phyloP scores from a whole-genome alignment of 345 rosid species.

The Citrus cavaleriei region DNA sequence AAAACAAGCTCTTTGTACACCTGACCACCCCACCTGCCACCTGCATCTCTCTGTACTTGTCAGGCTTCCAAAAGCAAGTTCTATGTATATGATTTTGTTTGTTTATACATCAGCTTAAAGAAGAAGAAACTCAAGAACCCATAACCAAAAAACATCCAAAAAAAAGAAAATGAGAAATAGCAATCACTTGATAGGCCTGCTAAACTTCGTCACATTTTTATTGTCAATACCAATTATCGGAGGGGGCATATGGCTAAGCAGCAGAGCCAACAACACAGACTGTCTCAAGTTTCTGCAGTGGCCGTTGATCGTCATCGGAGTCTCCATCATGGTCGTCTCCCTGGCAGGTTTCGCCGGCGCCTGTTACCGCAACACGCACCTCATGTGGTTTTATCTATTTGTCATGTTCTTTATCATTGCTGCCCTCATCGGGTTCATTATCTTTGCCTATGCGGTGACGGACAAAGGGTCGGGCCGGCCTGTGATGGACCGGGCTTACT shows the following conservation, averaged over 20 bases:
- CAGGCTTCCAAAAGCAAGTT: neutral
- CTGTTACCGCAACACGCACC: slow-evolving; percentile 72
- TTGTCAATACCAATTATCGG: slow-evolving; percentile 83
- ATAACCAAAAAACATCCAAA: neutral
- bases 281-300: slow-evolving; percentile 89
- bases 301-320: slow-evolving; percentile 84
- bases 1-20: neutral
- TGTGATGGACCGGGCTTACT: slow-evolving; percentile 47
- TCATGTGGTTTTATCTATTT: slow-evolving; percentile 81
- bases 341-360: slow-evolving; percentile 88
- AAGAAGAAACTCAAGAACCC: neutral
- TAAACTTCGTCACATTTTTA: slow-evolving; percentile 86
- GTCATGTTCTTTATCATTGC: slow-evolving; percentile 81
- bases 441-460: slow-evolving; percentile 84
- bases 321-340: slow-evolving; percentile 71
- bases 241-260: slow-evolving; percentile 98
- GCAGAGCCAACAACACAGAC: slow-evolving; percentile 83
- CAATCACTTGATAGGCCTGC: slow-evolving; percentile 74
- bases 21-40: neutral
- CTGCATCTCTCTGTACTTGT: neutral
- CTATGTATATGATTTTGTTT: neutral
- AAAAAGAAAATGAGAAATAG: slow-evolving; percentile 52
- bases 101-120: neutral
- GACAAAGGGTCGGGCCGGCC: slow-evolving; percentile 74
- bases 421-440: slow-evolving; percentile 76